phyloP scores from a whole-genome alignment of 1,284 basidiomycete genomes.

The Leccinum variabile region DNA sequence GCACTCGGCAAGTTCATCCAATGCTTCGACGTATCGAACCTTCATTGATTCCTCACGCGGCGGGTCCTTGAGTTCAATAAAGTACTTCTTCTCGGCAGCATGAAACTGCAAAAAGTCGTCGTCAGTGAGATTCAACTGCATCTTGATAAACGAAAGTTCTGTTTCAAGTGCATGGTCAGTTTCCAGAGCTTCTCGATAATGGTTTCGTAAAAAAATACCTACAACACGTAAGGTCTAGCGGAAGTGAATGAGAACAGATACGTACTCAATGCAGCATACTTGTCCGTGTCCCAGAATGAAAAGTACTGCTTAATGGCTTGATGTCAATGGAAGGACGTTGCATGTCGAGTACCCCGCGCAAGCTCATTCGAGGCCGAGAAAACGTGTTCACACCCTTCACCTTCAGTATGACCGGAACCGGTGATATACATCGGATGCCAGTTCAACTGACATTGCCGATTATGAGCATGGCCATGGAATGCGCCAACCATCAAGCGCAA shows the following conservation, averaged over 20 bases:
- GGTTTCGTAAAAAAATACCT: neutral
- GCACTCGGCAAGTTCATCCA: neutral
- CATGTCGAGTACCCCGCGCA: too few species aligned
- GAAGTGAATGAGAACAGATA: neutral
- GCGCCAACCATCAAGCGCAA: too few species aligned
- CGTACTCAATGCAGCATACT: too few species aligned
- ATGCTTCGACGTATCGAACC: neutral
- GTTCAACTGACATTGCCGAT: too few species aligned
- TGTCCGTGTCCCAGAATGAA: too few species aligned
- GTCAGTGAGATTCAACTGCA: neutral
- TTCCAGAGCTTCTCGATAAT: neutral
- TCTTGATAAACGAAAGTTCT: neutral
- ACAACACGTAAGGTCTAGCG: neutral
- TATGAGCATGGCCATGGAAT: too few species aligned
- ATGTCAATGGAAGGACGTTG: too few species aligned
- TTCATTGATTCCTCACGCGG: neutral
- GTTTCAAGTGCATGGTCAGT: neutral
- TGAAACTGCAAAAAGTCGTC: neutral
- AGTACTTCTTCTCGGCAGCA: neutral
- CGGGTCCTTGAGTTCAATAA: neutral
- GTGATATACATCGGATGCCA: too few species aligned
- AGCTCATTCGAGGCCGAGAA: too few species aligned
- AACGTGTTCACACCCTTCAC: too few species aligned
- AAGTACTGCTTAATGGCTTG: too few species aligned
- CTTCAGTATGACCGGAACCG: too few species aligned